Evolutionary conservation across 1,139 yeast genomes (phyloP), one percentile per base, ranked within the genome.

Genomic region (Geotrichum citri-aurantii): DNA sequence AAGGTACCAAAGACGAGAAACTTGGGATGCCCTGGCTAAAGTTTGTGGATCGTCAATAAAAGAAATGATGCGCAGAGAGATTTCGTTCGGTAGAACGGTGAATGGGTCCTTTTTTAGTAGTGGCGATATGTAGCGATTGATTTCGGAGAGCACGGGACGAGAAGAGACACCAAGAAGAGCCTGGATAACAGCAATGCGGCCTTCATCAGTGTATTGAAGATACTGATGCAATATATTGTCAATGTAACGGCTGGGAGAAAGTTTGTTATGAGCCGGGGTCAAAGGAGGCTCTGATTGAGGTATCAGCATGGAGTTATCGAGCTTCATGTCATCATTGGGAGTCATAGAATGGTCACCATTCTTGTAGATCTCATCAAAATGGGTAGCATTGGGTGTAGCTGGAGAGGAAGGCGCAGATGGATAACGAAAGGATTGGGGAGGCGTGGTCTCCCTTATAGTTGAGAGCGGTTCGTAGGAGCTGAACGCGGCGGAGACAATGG

Each of bases 31-130:
- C 3, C 77, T 67, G 11, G 79, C 78, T 37, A 76, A 67, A 8
- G 78, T 70, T 58, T 65, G 60, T 17, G 79, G 78, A 62, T 76
- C 79, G 54, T 90, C 97, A 66, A 93, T 76, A 71, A 87, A 90
- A 63, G 96, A 87, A 55, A 93, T 76, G 52, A 93, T 87, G 67
- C 90, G 88, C 59, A 92, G 79, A 1, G 96, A 83, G 48, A 93
- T 76, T 70, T 93, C 99, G 65, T 82, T 80, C 1, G 99, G 99
- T 55, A 93, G 77, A 14, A 88, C 83, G 48, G 85, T 79, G 61
- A 93, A 85, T 66, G 93, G 95, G 72, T 93, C 99, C 61, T 89
- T 86, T 65, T 89, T 84, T 60, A 93, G 84, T 70, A 90, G 75
- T 40, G 85, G 81, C 27, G 86, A 81, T 17, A 93, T 87, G 69